phyloP scores from a whole-genome alignment of 2,329 filamentous ascomycete species.

The Colletotrichum brevisporum region DNA sequence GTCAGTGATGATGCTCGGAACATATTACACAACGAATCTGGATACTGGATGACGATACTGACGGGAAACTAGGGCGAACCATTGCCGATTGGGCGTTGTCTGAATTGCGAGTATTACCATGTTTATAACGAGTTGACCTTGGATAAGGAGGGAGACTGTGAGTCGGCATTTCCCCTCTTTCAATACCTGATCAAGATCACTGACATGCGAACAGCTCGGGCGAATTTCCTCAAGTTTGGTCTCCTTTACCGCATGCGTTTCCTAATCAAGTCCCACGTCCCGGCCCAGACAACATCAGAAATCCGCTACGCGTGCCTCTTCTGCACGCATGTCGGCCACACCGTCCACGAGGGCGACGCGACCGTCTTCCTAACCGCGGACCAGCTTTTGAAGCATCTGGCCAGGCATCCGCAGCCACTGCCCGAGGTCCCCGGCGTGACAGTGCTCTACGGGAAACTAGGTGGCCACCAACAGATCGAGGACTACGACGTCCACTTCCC shows the following conservation, averaged over 20 bases:
- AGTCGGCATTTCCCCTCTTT: conserved; percentile 23
- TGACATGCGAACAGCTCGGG: conserved; percentile 46
- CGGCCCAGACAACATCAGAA: conserved; percentile 48
- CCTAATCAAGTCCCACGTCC: conserved; percentile 59
- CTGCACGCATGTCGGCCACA: conserved; percentile 52
- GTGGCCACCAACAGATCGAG: conserved; percentile 42
- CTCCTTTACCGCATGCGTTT: conserved; percentile 57
- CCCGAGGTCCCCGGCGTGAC: conserved; percentile 53
- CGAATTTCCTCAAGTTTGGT: conserved; percentile 51
- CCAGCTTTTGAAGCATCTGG: conserved; percentile 55
- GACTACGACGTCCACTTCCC: conserved; percentile 57
- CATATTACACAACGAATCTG: conserved; percentile 42
- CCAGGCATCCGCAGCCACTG: conserved; percentile 57
- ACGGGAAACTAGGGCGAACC: conserved; percentile 40
- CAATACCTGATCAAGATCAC: background rate
- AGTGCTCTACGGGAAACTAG: conserved; percentile 50
- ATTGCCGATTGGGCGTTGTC: conserved; percentile 44
- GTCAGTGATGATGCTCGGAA: conserved; percentile 22
- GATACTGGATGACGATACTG: conserved; percentile 3
- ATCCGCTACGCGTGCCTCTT: conserved; percentile 58
- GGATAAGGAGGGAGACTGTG: conserved; percentile 49
- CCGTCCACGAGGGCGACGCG: conserved; percentile 56
- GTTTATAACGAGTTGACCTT: conserved; percentile 49
- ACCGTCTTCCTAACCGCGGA: conserved; percentile 56
- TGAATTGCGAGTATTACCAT: conserved; percentile 46